Conservation (phyloP, 176 grass and related monocot species). For the Pontederia paniculata region DNA sequence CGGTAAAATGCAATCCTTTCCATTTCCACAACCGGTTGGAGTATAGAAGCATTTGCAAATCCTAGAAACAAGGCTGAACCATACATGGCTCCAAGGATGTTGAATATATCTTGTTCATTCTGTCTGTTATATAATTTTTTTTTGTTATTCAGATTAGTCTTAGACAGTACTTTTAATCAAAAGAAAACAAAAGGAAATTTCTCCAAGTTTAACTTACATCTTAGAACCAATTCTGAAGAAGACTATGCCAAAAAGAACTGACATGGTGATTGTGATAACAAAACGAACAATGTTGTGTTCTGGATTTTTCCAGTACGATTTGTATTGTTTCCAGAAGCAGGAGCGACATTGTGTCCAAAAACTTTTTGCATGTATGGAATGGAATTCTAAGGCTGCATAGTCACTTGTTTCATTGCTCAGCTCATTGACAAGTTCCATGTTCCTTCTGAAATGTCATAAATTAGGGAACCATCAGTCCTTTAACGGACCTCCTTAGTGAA, state of each 20-base stretch:
- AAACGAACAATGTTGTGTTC: slow-evolving; percentile 87
- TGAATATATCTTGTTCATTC: slow-evolving; percentile 73
- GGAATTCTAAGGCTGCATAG: slow-evolving; percentile 48
- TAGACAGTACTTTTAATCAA: background rate
- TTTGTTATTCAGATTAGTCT: no score
- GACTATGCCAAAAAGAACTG: slow-evolving; percentile 66
- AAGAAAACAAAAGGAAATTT: slow-evolving; percentile 3
- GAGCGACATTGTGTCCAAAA: slow-evolving; percentile 49
- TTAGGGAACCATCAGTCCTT: no score
- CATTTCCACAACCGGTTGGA: slow-evolving; percentile 54
- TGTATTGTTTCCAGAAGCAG: slow-evolving; percentile 88
- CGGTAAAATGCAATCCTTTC: slow-evolving; percentile 55
- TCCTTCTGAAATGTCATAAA: slow-evolving; percentile 36
- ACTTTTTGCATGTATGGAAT: slow-evolving; percentile 44
- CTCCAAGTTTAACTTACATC: slow-evolving; percentile 45
- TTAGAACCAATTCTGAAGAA: slow-evolving; percentile 76
- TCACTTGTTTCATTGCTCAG: slow-evolving; percentile 36
- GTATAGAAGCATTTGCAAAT: slow-evolving; percentile 52
- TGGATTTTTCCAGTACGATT: slow-evolving; percentile 97
- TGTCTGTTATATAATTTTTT: slow-evolving; percentile 33
- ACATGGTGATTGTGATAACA: slow-evolving; percentile 57
- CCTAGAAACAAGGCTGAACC: slow-evolving; percentile 60
- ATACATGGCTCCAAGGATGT: slow-evolving; percentile 48
- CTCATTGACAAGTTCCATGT: slow-evolving; percentile 54
- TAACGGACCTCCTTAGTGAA: background rate